Percentiles rank a stretch among this genome's conserved stretches.
Conservation (phyloP, 2,329 filamentous ascomycete species). For the Alternaria ventricosa region DNA sequence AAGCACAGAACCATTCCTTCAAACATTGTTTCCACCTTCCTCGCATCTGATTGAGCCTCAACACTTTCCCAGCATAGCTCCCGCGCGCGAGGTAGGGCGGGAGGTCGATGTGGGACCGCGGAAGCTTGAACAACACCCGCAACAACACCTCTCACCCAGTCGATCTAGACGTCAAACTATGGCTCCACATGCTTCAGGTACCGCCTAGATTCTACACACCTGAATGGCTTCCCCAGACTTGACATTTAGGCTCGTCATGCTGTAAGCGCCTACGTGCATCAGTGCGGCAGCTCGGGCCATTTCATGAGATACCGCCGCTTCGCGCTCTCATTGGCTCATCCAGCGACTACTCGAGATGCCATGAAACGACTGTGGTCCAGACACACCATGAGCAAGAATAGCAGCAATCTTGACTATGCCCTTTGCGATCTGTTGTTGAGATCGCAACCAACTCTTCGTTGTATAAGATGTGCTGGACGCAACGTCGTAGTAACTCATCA, state of each 20-base stretch:
- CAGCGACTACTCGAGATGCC: conserved; percentile 49
- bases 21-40: conserved; percentile 20
- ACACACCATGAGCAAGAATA: conserved; percentile 44
- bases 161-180: conserved; percentile 29
- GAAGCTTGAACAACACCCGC: conserved; percentile 39
- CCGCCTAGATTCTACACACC: conserved; percentile 15
- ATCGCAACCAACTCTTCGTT: conserved; percentile 14
- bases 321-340: conserved; percentile 40
- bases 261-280: conserved; percentile 46
- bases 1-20: conserved; percentile 15
- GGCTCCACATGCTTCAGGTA: conserved; percentile 30
- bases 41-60: conserved; percentile 46
- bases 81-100: conserved; percentile 48
- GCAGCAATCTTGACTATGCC: conserved; percentile 32
- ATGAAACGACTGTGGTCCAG: conserved; percentile 45
- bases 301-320: conserved; percentile 36
- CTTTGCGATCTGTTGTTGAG: conserved; percentile 29
- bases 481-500: conserved; percentile 33
- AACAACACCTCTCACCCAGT: conserved; percentile 36
- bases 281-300: conserved; percentile 44
- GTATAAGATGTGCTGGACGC: conserved; percentile 38
- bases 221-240: conserved; percentile 41
- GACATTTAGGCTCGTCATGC: conserved; percentile 32
- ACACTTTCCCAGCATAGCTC: conserved; percentile 45
- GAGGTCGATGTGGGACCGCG: conserved; percentile 40